Base-by-base conservation (phyloP, 805 yeast genomes). In the Clavispora carvajalis region DNA sequence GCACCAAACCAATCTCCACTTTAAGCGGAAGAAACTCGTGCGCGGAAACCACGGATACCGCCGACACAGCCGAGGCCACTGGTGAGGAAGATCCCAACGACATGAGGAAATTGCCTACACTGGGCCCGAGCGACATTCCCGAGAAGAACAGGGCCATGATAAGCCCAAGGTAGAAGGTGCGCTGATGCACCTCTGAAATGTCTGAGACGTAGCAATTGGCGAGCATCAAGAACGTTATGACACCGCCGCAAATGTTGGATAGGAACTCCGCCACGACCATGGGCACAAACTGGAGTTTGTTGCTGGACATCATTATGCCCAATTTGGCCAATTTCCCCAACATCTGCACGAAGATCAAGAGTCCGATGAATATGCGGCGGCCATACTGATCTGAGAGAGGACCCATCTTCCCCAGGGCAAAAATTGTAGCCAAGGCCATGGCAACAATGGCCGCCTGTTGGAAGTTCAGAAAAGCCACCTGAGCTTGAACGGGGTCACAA, bases 161-260 rank as follows among this genome's bases (percentile, higher is more conserved):
- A 22, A 77, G 62, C 10, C 90, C 86, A 48, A 85, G 64, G 16
- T 73, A 67, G 39, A 74, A 70, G 18, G 78, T 73, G 45, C 95
- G 64, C 40, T 75, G 69, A 24, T 67, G 70, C 1, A 85, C 74
- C 16, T 79, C 82, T 6, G 80, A 80, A 29, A 86, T 78, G 62
- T 88, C 96, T 4, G 87, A 69, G 13, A 85, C 71, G 54, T 86
- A 88, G 44, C 90, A 77, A 54, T 81, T 81, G 10, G 78, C 64
- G 22, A 83, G 62, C 8, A 82, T 76, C 37, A 83, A 52, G 24
- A 81, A 51, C 5, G 80, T 70, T 44, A 77, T 59, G 7, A 73
- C 37, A 0, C 88, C 83, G 18, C 96, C 96, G n/a, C 81, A 75
- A 3, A 73, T 38, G 19, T 79, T 69, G 22, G 69, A 71, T 1